Percentiles rank a stretch among this genome's conserved stretches.
Evolutionary conservation across 2,329 filamentous ascomycete species (phyloP).

Genomic region (Penicillium sp.): DNA sequence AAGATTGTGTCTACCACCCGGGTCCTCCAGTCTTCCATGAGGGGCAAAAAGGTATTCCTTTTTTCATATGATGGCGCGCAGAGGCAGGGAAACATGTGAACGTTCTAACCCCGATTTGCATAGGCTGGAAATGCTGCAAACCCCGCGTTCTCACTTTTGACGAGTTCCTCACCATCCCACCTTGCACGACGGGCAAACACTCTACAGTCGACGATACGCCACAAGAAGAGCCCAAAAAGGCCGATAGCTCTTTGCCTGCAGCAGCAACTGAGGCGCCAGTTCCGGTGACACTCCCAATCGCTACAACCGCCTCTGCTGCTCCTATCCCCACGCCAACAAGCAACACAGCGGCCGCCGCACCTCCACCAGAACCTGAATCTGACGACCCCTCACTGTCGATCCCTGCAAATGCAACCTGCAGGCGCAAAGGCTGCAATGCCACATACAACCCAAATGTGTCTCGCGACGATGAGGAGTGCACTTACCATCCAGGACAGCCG

Average conservation of each 20-base stretch:
- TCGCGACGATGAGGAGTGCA: conserved; percentile 70
- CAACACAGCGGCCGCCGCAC: conserved; percentile 26
- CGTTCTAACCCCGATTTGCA: conserved; percentile 5
- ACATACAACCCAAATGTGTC: conserved; percentile 57
- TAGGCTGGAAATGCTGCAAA: conserved; percentile 99
- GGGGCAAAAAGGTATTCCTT: conserved; percentile 81
- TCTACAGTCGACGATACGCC: conserved; percentile 76
- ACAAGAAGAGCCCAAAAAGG: conserved; percentile 40
- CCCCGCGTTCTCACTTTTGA: conserved; percentile 94
- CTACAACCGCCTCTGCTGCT: conserved; percentile 28
- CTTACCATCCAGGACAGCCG: conserved; percentile 82
- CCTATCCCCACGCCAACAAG: conserved; percentile 20
- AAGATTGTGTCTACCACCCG: conserved; percentile 87
- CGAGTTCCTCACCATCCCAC: conserved; percentile 89
- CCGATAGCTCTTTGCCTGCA: conserved; percentile 16
- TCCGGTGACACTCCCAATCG: conserved; percentile 17
- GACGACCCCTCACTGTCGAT: conserved; percentile 76
- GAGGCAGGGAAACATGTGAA: conserved; percentile 2
- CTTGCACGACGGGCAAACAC: conserved; percentile 90
- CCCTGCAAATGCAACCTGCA: conserved; percentile 69
- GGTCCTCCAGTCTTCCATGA: conserved; percentile 95
- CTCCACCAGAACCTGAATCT: conserved; percentile 70
- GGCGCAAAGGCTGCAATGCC: conserved; percentile 68
- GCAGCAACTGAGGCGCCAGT: conserved; percentile 20
- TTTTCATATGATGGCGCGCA: neutral